A percentile compares a stretch with the other conserved stretches of the same genome.
These are phyloP conservation scores for Paragyromitra xinjiangensis DNA, from an alignment of 495 filamentous ascomycete genomes.

Conservation along the genomic window DNA sequence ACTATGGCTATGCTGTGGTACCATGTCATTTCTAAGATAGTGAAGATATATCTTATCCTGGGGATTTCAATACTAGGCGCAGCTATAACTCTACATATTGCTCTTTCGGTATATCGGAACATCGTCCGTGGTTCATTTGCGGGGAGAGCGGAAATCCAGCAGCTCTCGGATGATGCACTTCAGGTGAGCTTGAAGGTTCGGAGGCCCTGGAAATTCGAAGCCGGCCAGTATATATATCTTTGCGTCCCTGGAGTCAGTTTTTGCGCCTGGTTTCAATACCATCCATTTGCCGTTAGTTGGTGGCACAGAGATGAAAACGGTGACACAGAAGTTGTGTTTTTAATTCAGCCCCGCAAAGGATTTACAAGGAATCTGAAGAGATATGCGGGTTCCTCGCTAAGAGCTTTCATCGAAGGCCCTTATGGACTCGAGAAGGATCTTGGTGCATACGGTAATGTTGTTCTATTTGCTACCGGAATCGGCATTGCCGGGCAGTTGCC, in stretches of 20 bases:
- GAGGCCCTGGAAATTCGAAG: conserved; percentile 55
- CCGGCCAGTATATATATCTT: conserved; percentile 57
- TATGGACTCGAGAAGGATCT: conserved; percentile 57
- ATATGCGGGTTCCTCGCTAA: background rate
- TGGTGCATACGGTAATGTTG: conserved; percentile 58
- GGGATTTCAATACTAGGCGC: conserved; percentile 22
- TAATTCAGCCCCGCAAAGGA: conserved; percentile 56
- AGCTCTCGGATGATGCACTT: background rate
- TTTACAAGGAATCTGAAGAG: conserved; percentile 55
- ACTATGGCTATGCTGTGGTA: conserved; percentile 33
- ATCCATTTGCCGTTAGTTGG: conserved; percentile 59
- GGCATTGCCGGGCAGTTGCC: conserved; percentile 59
- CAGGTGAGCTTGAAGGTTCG: conserved; percentile 49
- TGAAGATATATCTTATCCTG: conserved; percentile 33
- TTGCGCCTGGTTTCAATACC: conserved; percentile 55
- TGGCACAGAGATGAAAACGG: conserved; percentile 56
- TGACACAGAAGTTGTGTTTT: conserved; percentile 52
- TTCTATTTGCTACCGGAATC: conserved; percentile 60
- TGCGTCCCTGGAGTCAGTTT: conserved; percentile 52
- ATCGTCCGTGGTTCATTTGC: conserved; percentile 19
- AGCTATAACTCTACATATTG: conserved; percentile 1
- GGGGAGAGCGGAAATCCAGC: conserved; percentile 15
- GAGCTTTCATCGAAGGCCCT: conserved; percentile 59
- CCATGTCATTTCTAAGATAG: conserved; percentile 34
- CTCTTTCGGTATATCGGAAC: conserved; percentile 35